Percentiles rank a stretch among this genome's conserved stretches.
These are phyloP conservation scores for Mycena haematopus DNA, from an alignment of 768 basidiomycete species.

Conservation along the genomic window DNA sequence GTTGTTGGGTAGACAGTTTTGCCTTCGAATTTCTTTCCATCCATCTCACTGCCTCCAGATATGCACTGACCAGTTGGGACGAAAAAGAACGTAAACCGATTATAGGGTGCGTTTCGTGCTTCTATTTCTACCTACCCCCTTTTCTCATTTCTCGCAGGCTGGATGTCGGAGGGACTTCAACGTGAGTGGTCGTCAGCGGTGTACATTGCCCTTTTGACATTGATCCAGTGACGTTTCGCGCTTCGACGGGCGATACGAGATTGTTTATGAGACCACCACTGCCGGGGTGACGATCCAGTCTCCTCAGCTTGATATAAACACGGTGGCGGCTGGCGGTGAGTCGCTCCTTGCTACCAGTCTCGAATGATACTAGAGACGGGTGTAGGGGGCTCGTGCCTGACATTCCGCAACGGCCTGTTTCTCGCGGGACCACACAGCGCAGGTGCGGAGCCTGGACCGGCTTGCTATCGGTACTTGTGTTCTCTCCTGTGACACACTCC, in stretches of 20 bases:
- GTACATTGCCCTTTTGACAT: not conserved
- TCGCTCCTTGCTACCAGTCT: too few species aligned
- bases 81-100: constrained; percentile 70
- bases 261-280: constrained; percentile 95
- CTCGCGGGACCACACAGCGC: constrained; percentile 92
- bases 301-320: constrained; percentile 94
- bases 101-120: constrained; percentile 68
- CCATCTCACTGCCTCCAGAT: constrained; percentile 36
- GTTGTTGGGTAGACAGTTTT: constrained; percentile 69
- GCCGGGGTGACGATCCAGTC: constrained; percentile 93
- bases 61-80: constrained; percentile 92
- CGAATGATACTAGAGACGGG: too few species aligned
- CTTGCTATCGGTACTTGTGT: constrained; percentile 74
- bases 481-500: not conserved
- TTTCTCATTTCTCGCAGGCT: constrained; percentile 50
- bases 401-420: constrained; percentile 91
- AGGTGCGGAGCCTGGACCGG: constrained; percentile 92
- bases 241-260: constrained; percentile 89
- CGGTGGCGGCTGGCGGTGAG: constrained; percentile 88
- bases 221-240: constrained; percentile 76
- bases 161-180: constrained; percentile 95
- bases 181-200: constrained; percentile 35
- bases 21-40: not conserved
- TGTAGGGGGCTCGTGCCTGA: constrained; percentile 73
- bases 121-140: constrained; percentile 2